Base-by-base conservation (phyloP, 257 asterid species). In the Penstemon davidsonii region DNA sequence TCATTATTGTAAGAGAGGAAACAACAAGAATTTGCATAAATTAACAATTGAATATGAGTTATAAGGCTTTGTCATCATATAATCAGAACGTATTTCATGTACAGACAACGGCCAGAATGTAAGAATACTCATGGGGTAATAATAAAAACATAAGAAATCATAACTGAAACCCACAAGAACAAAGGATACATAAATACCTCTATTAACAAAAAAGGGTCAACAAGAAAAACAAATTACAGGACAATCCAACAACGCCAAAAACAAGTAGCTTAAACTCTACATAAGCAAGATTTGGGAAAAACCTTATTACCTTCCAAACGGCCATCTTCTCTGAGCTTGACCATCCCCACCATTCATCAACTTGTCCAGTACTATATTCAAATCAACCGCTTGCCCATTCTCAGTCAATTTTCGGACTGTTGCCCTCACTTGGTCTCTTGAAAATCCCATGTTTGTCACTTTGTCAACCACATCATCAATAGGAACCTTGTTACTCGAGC, bases 381-480 rank as follows among this genome's bases (percentile, higher is more conserved):
- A 73, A 73, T 94, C 99, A 47, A 91, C 95, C 0, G 97, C 72
- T 59, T 94, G 98, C n/a, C 98, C 99, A 39, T 82, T 87, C 75
- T 91, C 99, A 6, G 95, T 94, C 79, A 94, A 80, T 78, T 74
- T 94, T 56, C 93, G 76, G 2, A 91, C 98, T 5, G 95, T 85
- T 51, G 91, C 95, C 81, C 89, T 85, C 67, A 85, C 96, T 67
- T 83, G 96, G 25, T 88, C 98, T 78, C 96, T 88, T 25, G 97
- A 58, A 74, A 94, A 94, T 63, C 99, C 99, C 98, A 91, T 94
- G 70, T 59, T 81, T 3, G 98, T 88, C 52, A 94, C 98, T 67
- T 86, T 91, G 66, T 91, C 98, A n/a, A 94, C 88, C 80, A 94
- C 97, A 49, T 94, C 98, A 51, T 94, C 99, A 55, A 87, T 80